phyloP scores from a whole-genome alignment of 768 basidiomycete genomes.

The Rhizopogon vulgaris region DNA sequence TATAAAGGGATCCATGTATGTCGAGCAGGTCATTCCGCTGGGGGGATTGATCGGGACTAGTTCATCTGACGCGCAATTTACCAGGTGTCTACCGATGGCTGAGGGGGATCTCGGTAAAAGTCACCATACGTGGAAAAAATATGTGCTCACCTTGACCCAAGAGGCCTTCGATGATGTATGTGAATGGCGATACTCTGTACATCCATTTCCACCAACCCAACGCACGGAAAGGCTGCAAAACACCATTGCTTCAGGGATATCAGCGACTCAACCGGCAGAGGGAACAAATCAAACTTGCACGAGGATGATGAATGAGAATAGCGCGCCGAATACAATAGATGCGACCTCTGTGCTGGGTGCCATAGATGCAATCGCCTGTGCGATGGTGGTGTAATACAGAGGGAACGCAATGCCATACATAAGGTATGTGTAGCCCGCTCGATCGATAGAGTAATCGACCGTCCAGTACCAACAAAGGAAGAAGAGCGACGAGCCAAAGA shows the following conservation, averaged over 20 bases:
- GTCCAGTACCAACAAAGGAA: slow-evolving; percentile 47
- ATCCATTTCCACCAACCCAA: slow-evolving; percentile 27
- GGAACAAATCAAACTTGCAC: slow-evolving; percentile 29
- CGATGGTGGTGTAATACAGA: slow-evolving; percentile 39
- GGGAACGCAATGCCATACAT: slow-evolving; percentile 32
- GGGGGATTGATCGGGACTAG: slow-evolving; percentile 49
- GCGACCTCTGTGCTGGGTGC: slow-evolving; percentile 37
- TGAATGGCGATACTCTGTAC: slow-evolving; percentile 44
- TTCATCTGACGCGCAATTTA: slow-evolving; percentile 49
- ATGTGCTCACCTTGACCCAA: slow-evolving; percentile 19
- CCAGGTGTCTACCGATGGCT: slow-evolving; percentile 35
- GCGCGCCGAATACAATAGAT: slow-evolving; percentile 28
- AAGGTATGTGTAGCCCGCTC: slow-evolving; percentile 36
- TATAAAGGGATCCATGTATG: slow-evolving; percentile 49
- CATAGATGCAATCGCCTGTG: slow-evolving; percentile 35
- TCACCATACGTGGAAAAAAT: not conserved
- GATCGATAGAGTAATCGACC: slow-evolving; percentile 31
- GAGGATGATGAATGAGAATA: slow-evolving; percentile 35
- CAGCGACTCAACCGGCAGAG: not conserved
- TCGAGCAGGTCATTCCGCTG: slow-evolving; percentile 42
- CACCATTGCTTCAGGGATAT: slow-evolving; percentile 32
- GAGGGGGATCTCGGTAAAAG: not conserved
- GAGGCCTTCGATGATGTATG: slow-evolving; percentile 44
- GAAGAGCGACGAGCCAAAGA: slow-evolving; percentile 32
- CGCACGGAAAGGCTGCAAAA: slow-evolving; percentile 38